Evolutionary conservation across 2,329 filamentous ascomycete genomes (phyloP), one percentile per base, ranked within the genome.

Genomic region (Exophiala bonariae): DNA sequence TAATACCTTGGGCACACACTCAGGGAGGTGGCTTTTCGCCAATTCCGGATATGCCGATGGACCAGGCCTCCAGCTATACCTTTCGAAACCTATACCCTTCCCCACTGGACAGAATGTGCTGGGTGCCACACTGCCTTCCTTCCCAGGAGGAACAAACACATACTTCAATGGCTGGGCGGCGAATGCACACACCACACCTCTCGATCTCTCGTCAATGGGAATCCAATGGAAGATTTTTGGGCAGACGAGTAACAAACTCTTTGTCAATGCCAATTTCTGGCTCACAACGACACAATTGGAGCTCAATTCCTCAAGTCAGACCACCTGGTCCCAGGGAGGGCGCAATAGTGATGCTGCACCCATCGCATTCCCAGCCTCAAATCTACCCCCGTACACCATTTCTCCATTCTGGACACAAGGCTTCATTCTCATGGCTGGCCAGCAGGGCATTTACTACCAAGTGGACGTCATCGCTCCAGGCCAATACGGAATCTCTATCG

Each of bases 171-270:
- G 39, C 13, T 48, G 38, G 32, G 32, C 37, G 14, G 22, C 20
- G 17, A 30, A 41, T 14, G 17, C 45, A 16, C 45, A 48, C 32
- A 35, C 45, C 16, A 48, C 45, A 14, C 31, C 34, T 11, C 31
- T 48, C 4, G 45, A 48, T 32, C 39, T 48, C 4, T 28, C 17
- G 3, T n/a, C 16, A 4, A 38, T 42, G 14, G 39, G 37, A 11
- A 37, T 48, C 13, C 31, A 36, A 14, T 50, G 35, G 35, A 28
- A 10, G n/a, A 50, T 50, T 35, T 50, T 50, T 23, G 47, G 74
- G 49, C 73, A 76, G 50, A 66, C 69, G 3, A 71, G 72, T 13
- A 71, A 75, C 54, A 63, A 66, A 30, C 59, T 75, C 8, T 63
- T 75, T 4, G 59, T 63, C 1, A 65, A 67, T 19, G 68, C 71